A percentile compares a stretch with the other conserved stretches of the same genome.
These are phyloP conservation scores for Citrullus colocynthis DNA, from an alignment of 306 rosid species.

Conservation along the genomic window DNA sequence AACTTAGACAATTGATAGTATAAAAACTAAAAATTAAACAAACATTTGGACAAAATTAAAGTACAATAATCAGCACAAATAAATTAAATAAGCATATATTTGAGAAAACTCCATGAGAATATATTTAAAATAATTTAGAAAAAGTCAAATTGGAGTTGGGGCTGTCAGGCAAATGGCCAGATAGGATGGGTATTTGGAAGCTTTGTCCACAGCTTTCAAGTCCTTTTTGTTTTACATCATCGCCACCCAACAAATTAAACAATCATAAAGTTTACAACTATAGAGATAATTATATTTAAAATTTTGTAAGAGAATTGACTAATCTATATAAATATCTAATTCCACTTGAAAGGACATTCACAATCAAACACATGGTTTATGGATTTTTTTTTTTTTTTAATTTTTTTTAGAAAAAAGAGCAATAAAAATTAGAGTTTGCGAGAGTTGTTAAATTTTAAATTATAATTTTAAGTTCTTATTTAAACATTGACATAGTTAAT, in stretches of 20 bases:
- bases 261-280: neutral
- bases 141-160: neutral
- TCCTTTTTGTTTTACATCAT: neutral
- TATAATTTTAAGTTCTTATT: no score
- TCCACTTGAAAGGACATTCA: neutral
- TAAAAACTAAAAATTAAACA: no score
- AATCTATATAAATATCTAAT: neutral
- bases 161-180: constrained; percentile 9
- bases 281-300: neutral
- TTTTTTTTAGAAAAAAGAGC: neutral
- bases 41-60: no score
- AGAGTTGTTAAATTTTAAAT: neutral
- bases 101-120: no score
- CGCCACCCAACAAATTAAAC: neutral
- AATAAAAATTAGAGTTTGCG: neutral
- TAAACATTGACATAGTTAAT: no score
- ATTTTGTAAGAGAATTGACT: neutral
- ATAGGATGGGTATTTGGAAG: neutral
- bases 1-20: no score
- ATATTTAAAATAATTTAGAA: neutral
- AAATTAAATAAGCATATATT: no score
- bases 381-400: no score
- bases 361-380: neutral
- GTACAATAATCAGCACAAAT: no score
- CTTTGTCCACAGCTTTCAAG: neutral